Base-by-base conservation (phyloP, 2,329 filamentous ascomycete genomes). In the Penicillium sp. region DNA sequence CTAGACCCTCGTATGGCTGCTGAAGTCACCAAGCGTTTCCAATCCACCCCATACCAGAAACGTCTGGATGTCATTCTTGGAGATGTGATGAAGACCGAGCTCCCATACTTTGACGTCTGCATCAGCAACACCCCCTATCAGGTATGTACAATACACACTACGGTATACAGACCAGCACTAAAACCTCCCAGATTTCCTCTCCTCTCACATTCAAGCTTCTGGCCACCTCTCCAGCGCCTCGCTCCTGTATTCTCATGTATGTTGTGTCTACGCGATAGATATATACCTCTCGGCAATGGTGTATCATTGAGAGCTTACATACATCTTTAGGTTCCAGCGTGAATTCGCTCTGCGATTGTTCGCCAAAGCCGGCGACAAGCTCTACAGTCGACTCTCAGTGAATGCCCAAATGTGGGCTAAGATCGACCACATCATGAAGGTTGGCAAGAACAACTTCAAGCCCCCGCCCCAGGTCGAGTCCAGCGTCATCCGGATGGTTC, bases 1-100 rank as follows among this genome's bases (percentile, higher is more conserved):
- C 83, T 97, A 72, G 94, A 99, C 76, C 92, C 94, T 18, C 84
- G 94, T 69, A 97, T 97, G 94, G 92, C 91, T 11, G 93, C 93
- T 55, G 94, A 97, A 77, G 84, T 97, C 59, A 94, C 91, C 43
- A 92, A 95, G 77, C 89, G 93, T 67, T 92, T 97, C 8, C 92
- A 97, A 75, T 92, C 91, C 18, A 95, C 88, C 42, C 91, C 92
- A 0, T 83, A 88, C 63, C 88, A 90, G 71, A 92, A 91, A 72
- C 86, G 91, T 61, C 79, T 99, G 36, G 92, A 97, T 65, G 86
- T 97, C 36, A 79, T 97, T 47, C 79, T 99, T 7, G 94, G 94
- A 40, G 94, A 97, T 75, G 91, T 93, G 44, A 95, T 97, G 74
- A 97, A 97, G 79, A 89, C 90, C 9, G 86, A 90, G 56, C 79